phyloP scores from a whole-genome alignment of 116 monocot genomes.

The Iris pallida region DNA sequence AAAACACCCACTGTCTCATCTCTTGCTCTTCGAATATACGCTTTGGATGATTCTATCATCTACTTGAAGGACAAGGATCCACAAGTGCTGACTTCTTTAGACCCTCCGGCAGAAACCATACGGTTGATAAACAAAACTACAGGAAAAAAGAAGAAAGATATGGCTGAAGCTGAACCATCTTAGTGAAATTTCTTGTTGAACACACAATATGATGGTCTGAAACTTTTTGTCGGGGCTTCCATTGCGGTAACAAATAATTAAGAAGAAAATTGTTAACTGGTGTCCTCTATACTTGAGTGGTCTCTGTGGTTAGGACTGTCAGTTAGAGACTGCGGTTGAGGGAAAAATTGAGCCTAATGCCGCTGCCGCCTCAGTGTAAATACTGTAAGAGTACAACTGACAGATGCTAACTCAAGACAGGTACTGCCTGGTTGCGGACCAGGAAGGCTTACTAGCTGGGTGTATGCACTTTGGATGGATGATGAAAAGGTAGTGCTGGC shows the following conservation, averaged over 20 bases:
- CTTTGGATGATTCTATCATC: constrained; percentile 75
- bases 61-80: constrained; percentile 47
- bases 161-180: constrained; percentile 31
- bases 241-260: background rate
- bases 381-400: constrained; percentile 1
- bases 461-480: background rate
- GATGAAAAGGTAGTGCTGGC: background rate
- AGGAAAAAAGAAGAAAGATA: constrained; percentile 71
- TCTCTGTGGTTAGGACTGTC: background rate
- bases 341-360: background rate
- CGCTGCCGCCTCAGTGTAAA: background rate
- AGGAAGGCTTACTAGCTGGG: background rate
- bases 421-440: background rate
- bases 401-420: constrained; percentile 10
- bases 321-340: background rate
- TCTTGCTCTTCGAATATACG: constrained; percentile 76
- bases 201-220: background rate
- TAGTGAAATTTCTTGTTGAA: constrained; percentile 7
- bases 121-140: constrained; percentile 31
- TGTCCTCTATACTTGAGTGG: background rate
- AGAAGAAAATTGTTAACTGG: background rate
- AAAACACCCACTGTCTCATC: constrained; percentile 71
- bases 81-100: constrained; percentile 10
- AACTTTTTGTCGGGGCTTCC: background rate
- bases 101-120: constrained; percentile 28